Base-by-base conservation (phyloP, 306 rosid species). In the Vicia faba region DNA sequence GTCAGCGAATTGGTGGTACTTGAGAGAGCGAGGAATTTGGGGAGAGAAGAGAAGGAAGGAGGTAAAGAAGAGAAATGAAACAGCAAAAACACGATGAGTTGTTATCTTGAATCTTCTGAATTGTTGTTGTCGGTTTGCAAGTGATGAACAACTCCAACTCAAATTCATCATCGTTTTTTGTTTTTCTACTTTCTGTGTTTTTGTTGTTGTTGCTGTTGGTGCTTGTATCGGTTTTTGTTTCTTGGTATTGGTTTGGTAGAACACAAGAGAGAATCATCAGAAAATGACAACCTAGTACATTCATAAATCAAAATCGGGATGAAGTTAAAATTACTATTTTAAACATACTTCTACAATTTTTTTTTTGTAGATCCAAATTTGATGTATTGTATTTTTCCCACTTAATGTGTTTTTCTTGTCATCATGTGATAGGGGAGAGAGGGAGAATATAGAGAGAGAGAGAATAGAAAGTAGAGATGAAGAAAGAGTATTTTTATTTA, bases 1-100 rank as follows among this genome's bases (percentile, higher is more conserved):
- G 80, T 87, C 93, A 46, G 75, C 83, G 13, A 78, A 84, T 13
- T 55, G 71, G 53, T 84, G 89, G 59, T 71, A 80, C 25, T 74
- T 49, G 5, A 78, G 83, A 41, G 86, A 84, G 78, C 73, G 86
- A 56, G 89, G 70, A 73, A 87, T 76, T 68, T 36, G 71, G 72
- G 86, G 86, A 65, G 81, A 81, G 46, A 68, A 69, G 57, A 81
- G 63, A 25, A 87, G 60, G 44, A 83, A 70, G 55, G 63, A 69
- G 7, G 81, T 11, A 54, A 69, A 84, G 23, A 63, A 73, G 39
- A 85, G 81, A 40, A 81, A 66, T 57, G 84, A 66, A 56, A 62
- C 69, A 28, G 49, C 83, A 67, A 75, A 71, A 40, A 83, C 8
- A 51, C 81, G 69, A 64, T 11, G 15, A 35, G 8, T 36, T 35